Conservation (phyloP, 495 filamentous ascomycete genomes). For the Tuber borchii region DNA sequence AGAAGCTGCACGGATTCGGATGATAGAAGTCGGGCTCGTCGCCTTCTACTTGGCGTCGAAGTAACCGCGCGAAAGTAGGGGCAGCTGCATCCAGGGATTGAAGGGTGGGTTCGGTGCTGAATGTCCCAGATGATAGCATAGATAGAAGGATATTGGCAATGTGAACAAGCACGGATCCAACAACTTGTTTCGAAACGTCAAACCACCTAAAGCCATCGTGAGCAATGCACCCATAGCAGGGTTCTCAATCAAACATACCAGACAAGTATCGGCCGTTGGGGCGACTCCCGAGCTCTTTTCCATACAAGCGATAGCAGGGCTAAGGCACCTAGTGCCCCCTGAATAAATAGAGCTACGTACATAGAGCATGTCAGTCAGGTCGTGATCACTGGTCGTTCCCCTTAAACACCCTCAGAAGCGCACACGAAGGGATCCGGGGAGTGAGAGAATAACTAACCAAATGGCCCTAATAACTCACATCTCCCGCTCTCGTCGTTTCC, state of each 20-base stretch:
- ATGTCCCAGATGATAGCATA: conserved; percentile 80
- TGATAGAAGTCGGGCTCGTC: conserved; percentile 53
- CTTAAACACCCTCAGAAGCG: background rate
- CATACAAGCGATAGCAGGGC: conserved; percentile 81
- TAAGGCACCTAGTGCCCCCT: conserved; percentile 75
- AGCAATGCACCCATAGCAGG: conserved; percentile 4
- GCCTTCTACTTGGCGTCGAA: background rate
- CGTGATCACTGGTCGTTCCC: conserved; percentile 4
- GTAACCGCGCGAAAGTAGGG: background rate
- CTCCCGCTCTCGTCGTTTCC: conserved; percentile 29
- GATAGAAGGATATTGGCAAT: conserved; percentile 89
- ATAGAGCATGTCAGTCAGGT: conserved; percentile 3
- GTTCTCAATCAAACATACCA: conserved; percentile 50
- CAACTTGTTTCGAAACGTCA: conserved; percentile 95
- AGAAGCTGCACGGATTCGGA: conserved; percentile 95
- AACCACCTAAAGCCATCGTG: conserved; percentile 54
- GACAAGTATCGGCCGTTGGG: conserved; percentile 83
- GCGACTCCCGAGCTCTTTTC: conserved; percentile 86
- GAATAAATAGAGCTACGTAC: conserved; percentile 65
- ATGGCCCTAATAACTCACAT: conserved; percentile 40
- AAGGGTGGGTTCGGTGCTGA: conserved; percentile 49
- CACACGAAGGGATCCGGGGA: background rate
- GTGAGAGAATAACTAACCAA: conserved; percentile 30
- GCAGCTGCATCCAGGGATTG: conserved; percentile 40
- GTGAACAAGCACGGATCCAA: conserved; percentile 84